Percentiles rank a stretch among this genome's conserved stretches.
Evolutionary conservation across 208 protist species (phyloP).

Genomic region (Blechomonas ayalai): DNA sequence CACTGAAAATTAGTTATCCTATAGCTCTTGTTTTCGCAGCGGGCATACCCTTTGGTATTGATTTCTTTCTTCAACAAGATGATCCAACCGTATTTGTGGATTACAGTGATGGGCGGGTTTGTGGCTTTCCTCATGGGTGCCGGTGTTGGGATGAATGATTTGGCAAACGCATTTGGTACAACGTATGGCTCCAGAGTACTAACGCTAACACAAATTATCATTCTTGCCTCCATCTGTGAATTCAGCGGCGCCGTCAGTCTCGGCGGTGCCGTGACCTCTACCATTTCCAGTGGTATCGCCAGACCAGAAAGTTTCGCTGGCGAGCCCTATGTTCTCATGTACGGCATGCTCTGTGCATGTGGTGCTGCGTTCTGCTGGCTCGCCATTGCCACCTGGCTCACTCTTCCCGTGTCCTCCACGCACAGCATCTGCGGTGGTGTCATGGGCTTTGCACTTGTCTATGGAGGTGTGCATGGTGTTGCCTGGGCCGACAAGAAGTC

Average conservation of each 20-base stretch:
- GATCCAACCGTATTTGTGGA: slow-evolving; percentile 61
- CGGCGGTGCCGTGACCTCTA: slow-evolving; percentile 65
- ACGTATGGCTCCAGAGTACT: slow-evolving; percentile 78
- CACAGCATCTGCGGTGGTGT: slow-evolving; percentile 78
- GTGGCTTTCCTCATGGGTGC: slow-evolving; percentile 65
- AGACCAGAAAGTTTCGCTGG: slow-evolving; percentile 37
- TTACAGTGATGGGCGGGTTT: slow-evolving; percentile 64
- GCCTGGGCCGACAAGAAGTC: slow-evolving; percentile 43
- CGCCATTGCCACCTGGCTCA: slow-evolving; percentile 44
- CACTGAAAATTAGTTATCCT: too few relatives aligned
- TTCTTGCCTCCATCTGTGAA: slow-evolving; percentile 79
- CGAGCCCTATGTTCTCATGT: slow-evolving; percentile 77
- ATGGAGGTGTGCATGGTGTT: slow-evolving; percentile 43
- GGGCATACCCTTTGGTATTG: too few relatives aligned
- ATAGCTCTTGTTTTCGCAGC: too few relatives aligned
- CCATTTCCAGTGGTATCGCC: slow-evolving; percentile 70
- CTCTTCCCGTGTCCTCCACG: slow-evolving; percentile 66
- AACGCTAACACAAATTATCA: slow-evolving; percentile 64
- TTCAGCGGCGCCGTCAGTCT: slow-evolving; percentile 67
- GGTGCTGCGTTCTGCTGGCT: slow-evolving; percentile 68
- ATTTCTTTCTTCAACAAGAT: slow-evolving; percentile 12
- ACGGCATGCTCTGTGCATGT: slow-evolving; percentile 70
- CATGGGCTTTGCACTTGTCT: slow-evolving; percentile 77
- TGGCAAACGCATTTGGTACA: slow-evolving; percentile 89
- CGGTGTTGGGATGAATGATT: slow-evolving; percentile 89